phyloP scores from a whole-genome alignment of 805 yeast species.

The Hyphopichia homilentoma region DNA sequence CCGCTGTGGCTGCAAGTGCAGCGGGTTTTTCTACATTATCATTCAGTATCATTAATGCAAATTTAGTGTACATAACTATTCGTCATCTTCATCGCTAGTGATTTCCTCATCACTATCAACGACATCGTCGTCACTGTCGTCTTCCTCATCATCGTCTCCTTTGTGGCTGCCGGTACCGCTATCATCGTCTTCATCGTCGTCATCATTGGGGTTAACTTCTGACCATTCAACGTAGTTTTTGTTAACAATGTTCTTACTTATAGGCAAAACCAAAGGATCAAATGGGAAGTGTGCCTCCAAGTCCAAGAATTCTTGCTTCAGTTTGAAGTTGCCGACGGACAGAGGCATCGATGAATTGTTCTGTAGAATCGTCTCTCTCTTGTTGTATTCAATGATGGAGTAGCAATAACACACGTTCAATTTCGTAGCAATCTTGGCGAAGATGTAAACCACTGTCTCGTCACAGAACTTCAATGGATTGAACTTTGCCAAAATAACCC shows the following conservation, averaged over 20 bases:
- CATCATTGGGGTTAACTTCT: slow-evolving; percentile 45
- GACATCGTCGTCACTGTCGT: slow-evolving; percentile 16
- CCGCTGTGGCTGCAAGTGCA: background rate
- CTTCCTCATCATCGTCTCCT: slow-evolving; percentile 24
- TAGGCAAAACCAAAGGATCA: slow-evolving; percentile 79
- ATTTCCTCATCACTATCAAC: slow-evolving; percentile 19
- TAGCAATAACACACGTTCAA: slow-evolving; percentile 91
- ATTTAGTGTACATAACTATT: slow-evolving; percentile 1
- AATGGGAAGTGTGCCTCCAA: slow-evolving; percentile 95
- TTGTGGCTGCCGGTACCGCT: slow-evolving; percentile 25
- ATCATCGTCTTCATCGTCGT: slow-evolving; percentile 57
- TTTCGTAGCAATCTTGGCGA: slow-evolving; percentile 87
- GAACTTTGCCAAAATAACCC: slow-evolving; percentile 80
- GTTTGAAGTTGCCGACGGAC: slow-evolving; percentile 41
- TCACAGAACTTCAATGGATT: slow-evolving; percentile 93
- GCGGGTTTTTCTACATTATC: too few species aligned
- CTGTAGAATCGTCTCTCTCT: slow-evolving; percentile 59
- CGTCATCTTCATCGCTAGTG: slow-evolving; percentile 19
- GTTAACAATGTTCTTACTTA: slow-evolving; percentile 51
- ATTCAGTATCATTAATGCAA: slow-evolving; percentile 1
- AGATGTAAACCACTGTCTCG: slow-evolving; percentile 88
- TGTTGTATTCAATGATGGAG: slow-evolving; percentile 87
- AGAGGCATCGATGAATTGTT: slow-evolving; percentile 27
- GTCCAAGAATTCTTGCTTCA: slow-evolving; percentile 80
- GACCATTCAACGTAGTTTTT: slow-evolving; percentile 71